These are phyloP conservation scores for Hypoxylon sp. DNA, from an alignment of 2,329 filamentous ascomycete species.

Conservation along the genomic window DNA sequence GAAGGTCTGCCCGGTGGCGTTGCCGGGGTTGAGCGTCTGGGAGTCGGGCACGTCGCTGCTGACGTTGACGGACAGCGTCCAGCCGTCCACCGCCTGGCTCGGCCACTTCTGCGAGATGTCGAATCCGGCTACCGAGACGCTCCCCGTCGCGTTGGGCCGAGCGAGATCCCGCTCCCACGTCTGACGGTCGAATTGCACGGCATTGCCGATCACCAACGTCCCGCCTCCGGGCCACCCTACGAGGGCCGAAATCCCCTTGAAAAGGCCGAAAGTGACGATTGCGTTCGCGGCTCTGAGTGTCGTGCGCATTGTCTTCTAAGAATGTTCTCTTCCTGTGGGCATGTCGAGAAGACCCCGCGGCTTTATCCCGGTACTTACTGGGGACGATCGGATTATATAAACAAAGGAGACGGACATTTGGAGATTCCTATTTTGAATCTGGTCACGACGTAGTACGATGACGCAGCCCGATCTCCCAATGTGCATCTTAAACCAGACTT, in stretches of 20 bases:
- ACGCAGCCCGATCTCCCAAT: constrained; percentile 12
- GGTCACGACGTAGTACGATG: constrained; percentile 32
- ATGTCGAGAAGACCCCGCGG: background rate
- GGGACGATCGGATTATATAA: background rate
- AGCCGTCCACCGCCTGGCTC: constrained; percentile 63
- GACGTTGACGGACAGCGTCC: constrained; percentile 46
- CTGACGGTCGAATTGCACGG: constrained; percentile 44
- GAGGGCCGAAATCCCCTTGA: constrained; percentile 52
- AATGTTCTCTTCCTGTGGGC: background rate
- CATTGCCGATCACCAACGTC: constrained; percentile 45
- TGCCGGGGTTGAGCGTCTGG: constrained; percentile 41
- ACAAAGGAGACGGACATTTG: background rate
- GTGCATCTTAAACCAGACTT: constrained; percentile 13
- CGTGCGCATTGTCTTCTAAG: constrained; percentile 12
- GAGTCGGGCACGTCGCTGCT: constrained; percentile 46
- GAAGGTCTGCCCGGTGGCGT: constrained; percentile 42
- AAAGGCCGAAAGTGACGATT: constrained; percentile 18
- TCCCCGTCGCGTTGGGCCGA: constrained; percentile 41
- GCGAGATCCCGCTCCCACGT: constrained; percentile 59
- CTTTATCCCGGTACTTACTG: background rate
- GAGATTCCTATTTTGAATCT: constrained; percentile 11
- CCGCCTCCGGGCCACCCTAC: constrained; percentile 54
- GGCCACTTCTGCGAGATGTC: constrained; percentile 59
- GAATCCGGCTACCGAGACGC: constrained; percentile 40
- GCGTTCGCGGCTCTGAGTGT: background rate